Evolutionary conservation across 1,139 yeast genomes (phyloP).

Genomic region (Arxiozyma telluris): DNA sequence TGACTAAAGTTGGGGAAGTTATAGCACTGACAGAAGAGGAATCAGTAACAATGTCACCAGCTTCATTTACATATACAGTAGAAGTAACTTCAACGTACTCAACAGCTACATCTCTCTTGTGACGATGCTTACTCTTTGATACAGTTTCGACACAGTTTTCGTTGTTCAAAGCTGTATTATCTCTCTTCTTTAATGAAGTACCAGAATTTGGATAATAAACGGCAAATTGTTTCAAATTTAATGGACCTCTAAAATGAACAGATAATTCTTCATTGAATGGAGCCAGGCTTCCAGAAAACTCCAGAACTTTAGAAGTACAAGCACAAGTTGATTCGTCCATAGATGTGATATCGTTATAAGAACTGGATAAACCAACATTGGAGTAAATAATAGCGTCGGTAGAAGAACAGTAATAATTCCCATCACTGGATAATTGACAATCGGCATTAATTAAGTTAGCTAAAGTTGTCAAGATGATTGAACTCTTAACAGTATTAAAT

Average conservation of each 20-base stretch:
- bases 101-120: slow-evolving; percentile 53
- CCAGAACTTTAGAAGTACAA: slow-evolving; percentile 42
- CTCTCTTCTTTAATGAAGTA: slow-evolving; percentile 34
- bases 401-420: slow-evolving; percentile 75
- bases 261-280: slow-evolving; percentile 86
- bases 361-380: slow-evolving; percentile 71
- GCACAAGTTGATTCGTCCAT: slow-evolving; percentile 63
- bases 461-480: slow-evolving; percentile 19
- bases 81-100: slow-evolving; percentile 62
- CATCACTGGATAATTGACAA: slow-evolving; percentile 41
- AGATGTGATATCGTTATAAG: slow-evolving; percentile 60
- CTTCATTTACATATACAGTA: slow-evolving; percentile 56
- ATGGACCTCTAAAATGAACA: slow-evolving; percentile 91
- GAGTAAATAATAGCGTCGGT: slow-evolving; percentile 61
- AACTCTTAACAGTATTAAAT: slow-evolving; percentile 11
- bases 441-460: slow-evolving; percentile 26
- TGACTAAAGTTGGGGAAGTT: slow-evolving; percentile 11
- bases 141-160: slow-evolving; percentile 8
- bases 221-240: slow-evolving; percentile 70
- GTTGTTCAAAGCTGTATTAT: slow-evolving; percentile 18
- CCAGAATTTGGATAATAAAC: slow-evolving; percentile 46
- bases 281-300: slow-evolving; percentile 66
- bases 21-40: slow-evolving; percentile 13
- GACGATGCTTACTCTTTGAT: slow-evolving; percentile 30
- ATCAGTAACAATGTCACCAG: slow-evolving; percentile 42